These are phyloP conservation scores for Sordariomycetes sp. DNA, from an alignment of 2,329 filamentous ascomycete species.

Conservation along the genomic window DNA sequence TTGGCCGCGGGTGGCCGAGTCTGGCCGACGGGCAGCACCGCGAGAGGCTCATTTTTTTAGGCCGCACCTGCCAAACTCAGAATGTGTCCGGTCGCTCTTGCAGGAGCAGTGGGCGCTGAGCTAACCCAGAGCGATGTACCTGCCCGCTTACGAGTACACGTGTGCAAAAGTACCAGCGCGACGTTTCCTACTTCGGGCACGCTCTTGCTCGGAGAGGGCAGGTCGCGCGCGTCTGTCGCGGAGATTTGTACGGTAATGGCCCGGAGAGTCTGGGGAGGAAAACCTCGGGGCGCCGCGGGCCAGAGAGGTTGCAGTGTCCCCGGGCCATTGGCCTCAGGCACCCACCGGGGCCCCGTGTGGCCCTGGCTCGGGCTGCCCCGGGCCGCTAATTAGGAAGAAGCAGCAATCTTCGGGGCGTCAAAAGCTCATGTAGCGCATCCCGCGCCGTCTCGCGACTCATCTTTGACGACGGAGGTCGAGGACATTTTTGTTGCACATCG, in stretches of 20 bases:
- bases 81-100: neutral
- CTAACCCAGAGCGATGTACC: neutral
- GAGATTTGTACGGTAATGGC: neutral
- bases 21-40: neutral
- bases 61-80: neutral
- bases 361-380: neutral
- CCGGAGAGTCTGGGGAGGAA: neutral
- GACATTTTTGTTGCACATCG: too few species aligned
- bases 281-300: neutral
- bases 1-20: constrained; percentile 8
- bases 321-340: neutral
- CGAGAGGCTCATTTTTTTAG: constrained; percentile 1
- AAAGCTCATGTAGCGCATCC: too few species aligned
- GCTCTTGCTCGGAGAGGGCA: neutral
- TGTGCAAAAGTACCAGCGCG: neutral
- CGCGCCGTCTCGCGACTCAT: too few species aligned
- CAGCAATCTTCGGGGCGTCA: too few species aligned
- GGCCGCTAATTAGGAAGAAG: too few species aligned
- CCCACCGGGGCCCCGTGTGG: neutral
- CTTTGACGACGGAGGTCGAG: too few species aligned
- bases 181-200: neutral
- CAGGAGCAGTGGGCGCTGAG: neutral
- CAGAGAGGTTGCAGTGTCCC: neutral
- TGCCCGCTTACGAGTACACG: neutral
- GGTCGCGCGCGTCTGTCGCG: neutral